Evolutionary conservation across 805 yeast genomes (phyloP).

Genomic region (Lipomyces chichibuensis): DNA sequence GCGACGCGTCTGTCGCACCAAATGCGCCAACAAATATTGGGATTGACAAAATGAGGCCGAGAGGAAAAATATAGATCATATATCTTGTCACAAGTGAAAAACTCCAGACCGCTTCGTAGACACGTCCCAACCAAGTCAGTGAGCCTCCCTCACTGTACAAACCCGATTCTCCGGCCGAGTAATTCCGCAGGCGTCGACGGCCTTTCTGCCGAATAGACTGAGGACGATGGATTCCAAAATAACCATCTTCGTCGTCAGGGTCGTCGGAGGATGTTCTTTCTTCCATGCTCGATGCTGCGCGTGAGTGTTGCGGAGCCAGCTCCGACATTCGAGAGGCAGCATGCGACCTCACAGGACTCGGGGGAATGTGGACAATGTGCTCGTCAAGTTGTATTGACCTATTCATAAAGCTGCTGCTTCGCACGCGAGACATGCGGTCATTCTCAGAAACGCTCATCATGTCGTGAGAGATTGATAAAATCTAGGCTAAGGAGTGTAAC

Average conservation of each 20-base stretch:
- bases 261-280: neutral
- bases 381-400: neutral
- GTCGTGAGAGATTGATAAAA: neutral
- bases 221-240: neutral
- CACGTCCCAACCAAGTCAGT: constrained; percentile 6
- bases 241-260: neutral
- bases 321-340: neutral
- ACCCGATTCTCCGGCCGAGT: neutral
- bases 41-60: constrained; percentile 45
- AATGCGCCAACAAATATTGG: constrained; percentile 49
- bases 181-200: neutral
- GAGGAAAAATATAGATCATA: constrained; percentile 46
- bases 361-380: constrained; percentile 6
- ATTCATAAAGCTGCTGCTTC: neutral
- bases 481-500: too few relatives aligned
- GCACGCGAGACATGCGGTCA: neutral
- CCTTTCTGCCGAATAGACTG: neutral
- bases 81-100: constrained; percentile 41
- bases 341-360: neutral
- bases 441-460: neutral
- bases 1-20: constrained; percentile 39
- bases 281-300: neutral
- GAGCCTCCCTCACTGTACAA: neutral
- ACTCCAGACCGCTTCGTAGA: constrained; percentile 14
- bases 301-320: neutral